These are phyloP conservation scores for Mitragyna speciosa DNA, from an alignment of 257 asterid species.

Conservation along the genomic window DNA sequence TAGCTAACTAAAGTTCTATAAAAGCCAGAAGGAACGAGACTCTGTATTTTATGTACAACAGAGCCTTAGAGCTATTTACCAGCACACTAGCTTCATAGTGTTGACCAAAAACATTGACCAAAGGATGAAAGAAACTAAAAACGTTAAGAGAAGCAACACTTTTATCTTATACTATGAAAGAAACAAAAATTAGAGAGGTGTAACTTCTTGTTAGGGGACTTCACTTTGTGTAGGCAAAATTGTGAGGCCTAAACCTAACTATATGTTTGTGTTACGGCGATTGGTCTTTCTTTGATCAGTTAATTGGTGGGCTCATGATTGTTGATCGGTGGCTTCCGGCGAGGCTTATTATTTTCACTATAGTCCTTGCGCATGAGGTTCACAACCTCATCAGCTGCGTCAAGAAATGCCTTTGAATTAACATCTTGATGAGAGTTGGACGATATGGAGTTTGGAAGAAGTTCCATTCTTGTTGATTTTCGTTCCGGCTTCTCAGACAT, in stretches of 20 bases:
- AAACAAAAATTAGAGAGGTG: neutral
- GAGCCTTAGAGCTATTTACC: neutral
- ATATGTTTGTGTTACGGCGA: neutral
- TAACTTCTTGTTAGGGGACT: slow-evolving; percentile 22
- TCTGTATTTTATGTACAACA: slow-evolving; percentile 14
- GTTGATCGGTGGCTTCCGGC: slow-evolving; percentile 71
- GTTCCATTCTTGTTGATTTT: neutral
- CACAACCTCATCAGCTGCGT: slow-evolving; percentile 49
- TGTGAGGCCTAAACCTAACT: slow-evolving; percentile 56
- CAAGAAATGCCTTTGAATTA: slow-evolving; percentile 28
- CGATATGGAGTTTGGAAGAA: neutral
- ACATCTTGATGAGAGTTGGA: slow-evolving; percentile 14
- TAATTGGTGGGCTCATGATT: slow-evolving; percentile 54
- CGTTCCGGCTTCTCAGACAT: neutral
- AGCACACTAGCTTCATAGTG: neutral
- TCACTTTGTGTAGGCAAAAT: slow-evolving; percentile 56
- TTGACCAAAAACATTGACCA: neutral
- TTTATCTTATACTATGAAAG: neutral
- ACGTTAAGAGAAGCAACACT: neutral
- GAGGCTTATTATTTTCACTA: slow-evolving; percentile 24
- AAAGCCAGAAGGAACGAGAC: neutral
- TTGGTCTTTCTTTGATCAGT: neutral
- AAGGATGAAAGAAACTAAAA: neutral
- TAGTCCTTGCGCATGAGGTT: slow-evolving; percentile 59
- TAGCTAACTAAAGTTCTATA: neutral